phyloP scores from a whole-genome alignment of 2,329 filamentous ascomycete genomes.

The Nothopassalora personata region DNA sequence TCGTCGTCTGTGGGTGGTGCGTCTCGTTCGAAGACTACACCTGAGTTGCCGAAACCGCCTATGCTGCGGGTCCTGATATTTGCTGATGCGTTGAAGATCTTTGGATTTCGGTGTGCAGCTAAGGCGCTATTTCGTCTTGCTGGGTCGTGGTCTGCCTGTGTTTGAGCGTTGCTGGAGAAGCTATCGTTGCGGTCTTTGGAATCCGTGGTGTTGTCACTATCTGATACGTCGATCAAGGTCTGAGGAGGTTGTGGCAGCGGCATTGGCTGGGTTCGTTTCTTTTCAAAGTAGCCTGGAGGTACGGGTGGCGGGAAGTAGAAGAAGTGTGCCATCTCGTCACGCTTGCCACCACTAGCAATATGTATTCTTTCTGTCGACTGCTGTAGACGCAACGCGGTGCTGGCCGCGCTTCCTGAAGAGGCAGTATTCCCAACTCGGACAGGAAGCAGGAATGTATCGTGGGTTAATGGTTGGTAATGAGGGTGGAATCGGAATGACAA shows the following conservation, averaged over 20 bases:
- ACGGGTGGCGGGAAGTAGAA: background rate
- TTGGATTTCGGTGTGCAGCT: conserved; percentile 10
- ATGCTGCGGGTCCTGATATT: conserved; percentile 8
- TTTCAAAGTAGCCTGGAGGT: background rate
- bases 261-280: background rate
- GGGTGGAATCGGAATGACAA: background rate
- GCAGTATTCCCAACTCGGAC: background rate
- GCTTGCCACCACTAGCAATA: background rate
- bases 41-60: conserved; percentile 13
- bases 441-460: background rate
- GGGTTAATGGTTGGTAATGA: background rate
- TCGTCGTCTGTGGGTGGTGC: conserved; percentile 22
- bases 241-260: background rate
- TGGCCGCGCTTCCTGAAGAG: background rate
- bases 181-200: background rate
- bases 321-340: background rate
- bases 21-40: conserved; percentile 21
- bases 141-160: background rate
- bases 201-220: background rate
- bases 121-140: conserved; percentile 11
- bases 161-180: background rate
- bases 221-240: background rate
- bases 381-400: background rate
- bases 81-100: conserved; percentile 3
- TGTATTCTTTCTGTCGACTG: background rate